Base-by-base conservation (phyloP, 75 land plant genomes). In the Sequoia sempervirens region DNA sequence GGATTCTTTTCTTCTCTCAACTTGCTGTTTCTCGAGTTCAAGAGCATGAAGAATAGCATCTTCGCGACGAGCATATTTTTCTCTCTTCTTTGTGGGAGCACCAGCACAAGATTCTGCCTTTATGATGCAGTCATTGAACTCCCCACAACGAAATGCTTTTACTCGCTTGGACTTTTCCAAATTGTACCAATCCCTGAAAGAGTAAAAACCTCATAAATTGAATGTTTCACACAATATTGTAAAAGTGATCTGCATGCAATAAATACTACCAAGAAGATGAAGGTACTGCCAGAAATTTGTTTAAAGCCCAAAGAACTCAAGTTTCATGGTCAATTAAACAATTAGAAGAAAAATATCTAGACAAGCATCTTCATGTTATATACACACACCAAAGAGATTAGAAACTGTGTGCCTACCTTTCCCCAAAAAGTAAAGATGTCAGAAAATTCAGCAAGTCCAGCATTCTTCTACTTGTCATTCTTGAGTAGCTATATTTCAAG, bases 1-100 rank as follows among this genome's bases (percentile, higher is more conserved):
- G 37, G 58, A 32, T 38, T 74, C 84, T 69, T 82, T 82, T 68
- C 79, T 91, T 64, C 76, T 78, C 38, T 87, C 90, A 83, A 85
- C 66, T 41, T 89, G 85, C 83, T 90, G 79, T 86, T 82, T 94
- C 85, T 96, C 98, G 45, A 96, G 91, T 85, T 96, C 94, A 68
- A 96, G 91, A 64, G 98, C 98, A 89, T 96, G 98, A 86, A 94
- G 96, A 82, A 96, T 96, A 78, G 98, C 98, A 92, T 96, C 98
- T 88, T 94, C 96, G 41, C 98, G 85, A 6, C 96, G 94, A 58
- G 98, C 98, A 92, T 96, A 96, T 82, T 94, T 96, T 82, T 96
- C 98, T 84, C 98, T 88, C 84, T 94, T 96, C 90, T 93, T 96
- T 81, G 87, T 76, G 20, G 93, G 96, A 70, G 88, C 76, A 4